These are phyloP conservation scores for Kuraishia hungarica DNA, from an alignment of 805 yeast genomes.

Conservation along the genomic window DNA sequence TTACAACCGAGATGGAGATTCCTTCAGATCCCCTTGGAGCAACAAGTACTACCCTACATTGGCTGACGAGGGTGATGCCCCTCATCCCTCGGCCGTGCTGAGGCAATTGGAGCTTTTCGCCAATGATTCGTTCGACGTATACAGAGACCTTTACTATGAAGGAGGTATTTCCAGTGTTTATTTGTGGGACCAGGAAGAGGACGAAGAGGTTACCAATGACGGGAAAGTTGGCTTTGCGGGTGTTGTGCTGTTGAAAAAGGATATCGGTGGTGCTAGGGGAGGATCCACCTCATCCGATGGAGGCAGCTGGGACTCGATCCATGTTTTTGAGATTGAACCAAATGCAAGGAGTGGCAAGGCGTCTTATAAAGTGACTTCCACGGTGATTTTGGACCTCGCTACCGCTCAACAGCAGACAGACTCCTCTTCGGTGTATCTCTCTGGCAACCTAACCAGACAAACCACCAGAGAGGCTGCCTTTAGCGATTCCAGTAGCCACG, in stretches of 20 bases:
- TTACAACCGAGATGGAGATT: constrained; percentile 91
- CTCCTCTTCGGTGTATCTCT: constrained; percentile 31
- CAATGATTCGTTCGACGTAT: constrained; percentile 86
- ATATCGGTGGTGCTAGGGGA: constrained; percentile 26
- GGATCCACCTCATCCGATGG: constrained; percentile 16
- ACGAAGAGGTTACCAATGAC: constrained; percentile 24
- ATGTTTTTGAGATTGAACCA: constrained; percentile 71
- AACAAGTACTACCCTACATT: constrained; percentile 55
- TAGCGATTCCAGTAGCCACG: constrained; percentile 54
- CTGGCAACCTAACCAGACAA: constrained; percentile 87
- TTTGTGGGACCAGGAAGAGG: constrained; percentile 72
- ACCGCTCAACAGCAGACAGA: constrained; percentile 16
- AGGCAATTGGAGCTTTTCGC: constrained; percentile 73
- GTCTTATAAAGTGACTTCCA: constrained; percentile 71
- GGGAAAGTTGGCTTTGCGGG: constrained; percentile 79
- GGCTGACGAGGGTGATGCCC: constrained; percentile 54
- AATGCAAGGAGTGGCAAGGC: constrained; percentile 25
- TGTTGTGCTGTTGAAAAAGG: constrained; percentile 76
- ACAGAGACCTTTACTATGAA: constrained; percentile 89
- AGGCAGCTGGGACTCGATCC: constrained; percentile 89
- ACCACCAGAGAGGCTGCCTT: constrained; percentile 44
- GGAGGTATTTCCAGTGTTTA: constrained; percentile 89
- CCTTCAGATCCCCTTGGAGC: constrained; percentile 86
- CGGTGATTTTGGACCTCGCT: constrained; percentile 71
- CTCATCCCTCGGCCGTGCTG: constrained; percentile 59